Base-by-base conservation (phyloP, 352 stramenopile species). In the Globisporangium acanthophoron region DNA sequence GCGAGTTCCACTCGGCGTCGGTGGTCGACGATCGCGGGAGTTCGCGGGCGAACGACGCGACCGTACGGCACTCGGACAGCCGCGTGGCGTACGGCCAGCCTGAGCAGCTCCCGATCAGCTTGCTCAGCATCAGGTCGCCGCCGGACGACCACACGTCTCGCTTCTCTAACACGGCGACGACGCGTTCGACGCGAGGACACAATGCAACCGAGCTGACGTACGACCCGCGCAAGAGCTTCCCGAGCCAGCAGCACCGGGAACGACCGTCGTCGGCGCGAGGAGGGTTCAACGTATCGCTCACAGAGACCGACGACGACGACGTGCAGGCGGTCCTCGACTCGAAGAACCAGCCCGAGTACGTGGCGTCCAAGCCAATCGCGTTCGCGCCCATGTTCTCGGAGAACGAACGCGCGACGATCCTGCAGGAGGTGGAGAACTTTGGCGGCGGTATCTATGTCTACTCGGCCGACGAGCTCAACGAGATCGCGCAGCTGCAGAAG, bases 361-460 rank as follows among this genome's bases (percentile, higher is more conserved):
- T 75, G 13, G 57, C 64, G 52, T 73, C 71, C 31, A 65, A 78
- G 45, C 68, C 68, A 24, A 50, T 76, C 0, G 70, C 79, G 31
- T 55, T 80, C 16, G 76, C 65, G 20, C 67, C 61, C 20, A 63
- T 69, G 3, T 52, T 90, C n/a, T 90, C 80, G 20, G 71, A 68
- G 18, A 63, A 73, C 56, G 80, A 92, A 57, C 76, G 80, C 51
- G 67, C 67, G 53, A 85, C 70, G 11, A 67, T 90, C 35, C 62
- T 90, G 41, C 67, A 87, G 56, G 74, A 90, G 66, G 67, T 88
- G 15, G 75, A 89, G 46, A 70, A 77, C 35, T 88, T 83, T 59
- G 65, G 80, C 29, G 66, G 70, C 21, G 71, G 71, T 11, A 73
- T 77, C 44, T 93, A 93, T 65, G 82, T 91, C 21, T 93, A 93